Percentiles rank a stretch among this genome's conserved stretches.
phyloP scores from a whole-genome alignment of 208 protist genomes.

The Acanthamoeba rhysodes region DNA sequence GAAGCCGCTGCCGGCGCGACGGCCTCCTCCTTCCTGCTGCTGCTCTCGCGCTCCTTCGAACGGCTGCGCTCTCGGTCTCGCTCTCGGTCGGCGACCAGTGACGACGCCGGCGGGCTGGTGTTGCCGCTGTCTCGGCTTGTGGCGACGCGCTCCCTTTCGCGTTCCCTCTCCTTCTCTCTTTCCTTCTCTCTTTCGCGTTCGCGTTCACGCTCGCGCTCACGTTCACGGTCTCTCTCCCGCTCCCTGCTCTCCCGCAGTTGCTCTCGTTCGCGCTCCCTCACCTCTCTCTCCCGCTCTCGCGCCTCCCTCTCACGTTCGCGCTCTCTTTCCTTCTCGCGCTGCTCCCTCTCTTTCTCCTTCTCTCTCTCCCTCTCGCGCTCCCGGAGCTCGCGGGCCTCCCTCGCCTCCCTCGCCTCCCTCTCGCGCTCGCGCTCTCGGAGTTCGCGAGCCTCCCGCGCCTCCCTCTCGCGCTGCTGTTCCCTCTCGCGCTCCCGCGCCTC shows the following conservation, averaged over 20 bases:
- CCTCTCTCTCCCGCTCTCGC: background rate
- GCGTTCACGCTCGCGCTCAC: slow-evolving; percentile 18
- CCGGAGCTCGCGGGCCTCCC: background rate
- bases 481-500: background rate
- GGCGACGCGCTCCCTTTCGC: background rate
- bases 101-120: background rate
- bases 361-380: background rate
- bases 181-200: slow-evolving; percentile 31
- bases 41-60: slow-evolving; percentile 12
- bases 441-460: background rate
- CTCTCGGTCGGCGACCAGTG: background rate
- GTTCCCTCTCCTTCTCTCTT: background rate
- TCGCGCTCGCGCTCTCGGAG: background rate
- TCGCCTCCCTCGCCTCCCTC: background rate
- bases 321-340: background rate
- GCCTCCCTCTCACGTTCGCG: background rate
- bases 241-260: slow-evolving; percentile 9
- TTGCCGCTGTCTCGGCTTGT: background rate
- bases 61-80: slow-evolving; percentile 2
- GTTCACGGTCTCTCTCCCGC: slow-evolving; percentile 24
- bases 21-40: background rate
- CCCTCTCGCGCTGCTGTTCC: background rate
- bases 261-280: slow-evolving; percentile 22
- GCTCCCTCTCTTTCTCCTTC: background rate
- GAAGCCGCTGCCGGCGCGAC: background rate